Conservation (phyloP, 495 filamentous ascomycete species). For the Lophiotrema nucula region DNA sequence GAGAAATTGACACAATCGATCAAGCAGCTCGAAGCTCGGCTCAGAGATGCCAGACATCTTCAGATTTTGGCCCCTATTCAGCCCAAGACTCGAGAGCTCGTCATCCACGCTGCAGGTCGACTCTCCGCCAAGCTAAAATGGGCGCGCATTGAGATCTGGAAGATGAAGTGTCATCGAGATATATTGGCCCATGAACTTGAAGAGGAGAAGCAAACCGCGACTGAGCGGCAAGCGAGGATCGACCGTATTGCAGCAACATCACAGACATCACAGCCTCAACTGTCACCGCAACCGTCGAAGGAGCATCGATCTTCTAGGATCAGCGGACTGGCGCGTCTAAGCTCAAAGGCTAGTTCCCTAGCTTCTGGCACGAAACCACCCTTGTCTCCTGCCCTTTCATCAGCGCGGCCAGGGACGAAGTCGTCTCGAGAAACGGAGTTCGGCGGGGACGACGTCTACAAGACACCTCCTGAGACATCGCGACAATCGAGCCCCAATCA, state of each 20-base stretch:
- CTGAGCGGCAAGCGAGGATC: constrained; percentile 20
- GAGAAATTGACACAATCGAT: constrained; percentile 72
- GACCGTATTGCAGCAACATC: constrained; percentile 13
- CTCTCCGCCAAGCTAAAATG: constrained; percentile 90
- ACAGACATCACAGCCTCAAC: constrained; percentile 19
- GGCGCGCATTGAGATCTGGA: constrained; percentile 91
- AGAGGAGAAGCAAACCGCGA: constrained; percentile 56
- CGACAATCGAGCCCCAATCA: constrained; percentile 40
- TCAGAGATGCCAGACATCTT: constrained; percentile 91
- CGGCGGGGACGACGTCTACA: constrained; percentile 35
- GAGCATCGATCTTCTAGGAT: constrained; percentile 23
- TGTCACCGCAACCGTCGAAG: constrained; percentile 18
- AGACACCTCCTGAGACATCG: constrained; percentile 36
- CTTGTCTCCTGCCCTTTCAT: constrained; percentile 29
- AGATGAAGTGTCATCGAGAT: constrained; percentile 83
- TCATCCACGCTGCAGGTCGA: constrained; percentile 78
- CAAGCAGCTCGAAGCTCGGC: constrained; percentile 73
- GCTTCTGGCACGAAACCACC: constrained; percentile 19
- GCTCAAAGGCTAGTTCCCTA: constrained; percentile 36
- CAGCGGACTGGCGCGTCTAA: constrained; percentile 33
- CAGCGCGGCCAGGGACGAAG: constrained; percentile 31
- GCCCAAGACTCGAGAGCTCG: constrained; percentile 77
- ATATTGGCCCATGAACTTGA: constrained; percentile 81
- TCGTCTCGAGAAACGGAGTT: constrained; percentile 32
- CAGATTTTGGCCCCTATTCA: constrained; percentile 86